These are phyloP conservation scores for Colletotrichum shisoi DNA, from an alignment of 2,329 filamentous ascomycete genomes.

Conservation along the genomic window DNA sequence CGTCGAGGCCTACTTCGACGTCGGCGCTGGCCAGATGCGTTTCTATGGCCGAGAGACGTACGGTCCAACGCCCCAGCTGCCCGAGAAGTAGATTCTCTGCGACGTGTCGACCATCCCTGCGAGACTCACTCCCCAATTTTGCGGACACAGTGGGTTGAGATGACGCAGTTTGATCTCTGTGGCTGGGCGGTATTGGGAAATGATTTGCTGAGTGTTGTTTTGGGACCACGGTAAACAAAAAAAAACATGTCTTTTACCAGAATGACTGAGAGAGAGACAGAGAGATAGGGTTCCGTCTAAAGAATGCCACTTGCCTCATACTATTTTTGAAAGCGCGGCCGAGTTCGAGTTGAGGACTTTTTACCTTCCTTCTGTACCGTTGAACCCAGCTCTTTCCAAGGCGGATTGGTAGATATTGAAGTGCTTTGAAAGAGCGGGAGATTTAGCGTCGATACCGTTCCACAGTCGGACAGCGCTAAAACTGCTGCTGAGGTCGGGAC, in stretches of 20 bases:
- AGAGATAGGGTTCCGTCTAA: conserved; percentile 31
- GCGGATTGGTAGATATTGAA: neutral
- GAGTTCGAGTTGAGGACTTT: neutral
- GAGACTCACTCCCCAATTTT: neutral
- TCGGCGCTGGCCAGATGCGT: conserved; percentile 57
- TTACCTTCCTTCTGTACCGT: neutral
- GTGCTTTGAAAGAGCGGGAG: neutral
- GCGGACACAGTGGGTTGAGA: neutral
- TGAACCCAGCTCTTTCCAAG: neutral
- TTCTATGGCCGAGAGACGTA: conserved; percentile 48
- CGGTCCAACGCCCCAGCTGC: conserved; percentile 32
- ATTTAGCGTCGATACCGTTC: conserved; percentile 15
- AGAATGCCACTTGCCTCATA: conserved; percentile 26
- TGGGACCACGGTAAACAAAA: neutral
- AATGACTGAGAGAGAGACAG: neutral
- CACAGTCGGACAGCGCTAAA: conserved; percentile 23
- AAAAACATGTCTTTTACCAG: conserved; percentile 22
- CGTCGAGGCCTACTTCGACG: conserved; percentile 58
- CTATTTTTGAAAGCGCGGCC: neutral
- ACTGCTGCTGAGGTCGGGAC: conserved; percentile 25
- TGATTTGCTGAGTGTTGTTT: conserved; percentile 11
- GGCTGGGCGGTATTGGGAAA: neutral
- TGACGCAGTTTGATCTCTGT: conserved; percentile 2
- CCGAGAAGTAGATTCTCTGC: conserved; percentile 11
- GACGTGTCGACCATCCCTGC: neutral